These are phyloP conservation scores for Lachancea cidri DNA, from an alignment of 805 yeast genomes.

Conservation along the genomic window DNA sequence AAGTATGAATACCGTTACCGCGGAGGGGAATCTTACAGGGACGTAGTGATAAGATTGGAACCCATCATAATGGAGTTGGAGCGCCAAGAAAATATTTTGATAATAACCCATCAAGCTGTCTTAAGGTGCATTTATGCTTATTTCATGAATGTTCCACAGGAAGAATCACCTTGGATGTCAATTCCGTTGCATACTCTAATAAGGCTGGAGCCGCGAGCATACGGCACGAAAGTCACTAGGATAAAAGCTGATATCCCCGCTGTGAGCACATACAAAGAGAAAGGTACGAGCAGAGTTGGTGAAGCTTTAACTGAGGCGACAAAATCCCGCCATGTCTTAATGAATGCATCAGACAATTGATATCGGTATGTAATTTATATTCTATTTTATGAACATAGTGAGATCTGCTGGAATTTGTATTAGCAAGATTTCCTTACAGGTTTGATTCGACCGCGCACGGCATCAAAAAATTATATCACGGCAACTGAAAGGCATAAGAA, in stretches of 20 bases:
- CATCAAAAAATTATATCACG: neutral
- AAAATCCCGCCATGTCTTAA: constrained; percentile 19
- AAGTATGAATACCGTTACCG: constrained; percentile 93
- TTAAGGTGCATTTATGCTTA: constrained; percentile 94
- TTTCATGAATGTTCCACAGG: constrained; percentile 97
- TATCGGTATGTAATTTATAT: neutral
- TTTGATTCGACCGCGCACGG: neutral
- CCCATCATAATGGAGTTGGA: constrained; percentile 98
- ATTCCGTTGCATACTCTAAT: constrained; percentile 95
- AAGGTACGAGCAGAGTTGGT: constrained; percentile 63
- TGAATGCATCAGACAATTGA: constrained; percentile 11
- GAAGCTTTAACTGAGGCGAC: constrained; percentile 24
- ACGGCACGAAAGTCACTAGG: constrained; percentile 78
- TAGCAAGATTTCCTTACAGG: too few species aligned
- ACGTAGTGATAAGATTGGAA: constrained; percentile 88
- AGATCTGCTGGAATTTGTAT: neutral
- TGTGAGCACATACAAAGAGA: constrained; percentile 92
- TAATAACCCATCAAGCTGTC: constrained; percentile 97
- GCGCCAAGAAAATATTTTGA: constrained; percentile 91
- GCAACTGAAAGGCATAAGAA: neutral
- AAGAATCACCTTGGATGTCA: constrained; percentile 98
- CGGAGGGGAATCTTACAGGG: constrained; percentile 96
- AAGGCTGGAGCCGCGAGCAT: constrained; percentile 92
- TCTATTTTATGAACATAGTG: neutral
- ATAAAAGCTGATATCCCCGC: constrained; percentile 97